Evolutionary conservation across 31 red algal species (phyloP).

Genomic region (Asparagopsis taxiformis): DNA sequence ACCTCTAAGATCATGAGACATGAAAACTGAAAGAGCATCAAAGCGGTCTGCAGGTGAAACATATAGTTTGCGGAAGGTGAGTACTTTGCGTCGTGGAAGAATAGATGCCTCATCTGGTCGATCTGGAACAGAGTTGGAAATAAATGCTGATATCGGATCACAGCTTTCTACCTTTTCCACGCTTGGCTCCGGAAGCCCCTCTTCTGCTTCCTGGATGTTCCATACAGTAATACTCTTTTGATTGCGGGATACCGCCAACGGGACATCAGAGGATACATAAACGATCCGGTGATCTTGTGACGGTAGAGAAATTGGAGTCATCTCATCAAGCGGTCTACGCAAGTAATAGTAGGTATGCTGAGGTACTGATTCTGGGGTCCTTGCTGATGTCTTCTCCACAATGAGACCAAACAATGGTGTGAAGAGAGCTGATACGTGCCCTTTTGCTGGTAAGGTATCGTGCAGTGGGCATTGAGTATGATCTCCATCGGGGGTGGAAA

Average conservation of each 20-base stretch:
- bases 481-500: constrained; percentile 52
- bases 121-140: neutral
- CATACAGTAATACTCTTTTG: neutral
- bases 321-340: constrained; percentile 5
- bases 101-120: neutral
- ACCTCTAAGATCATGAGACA: constrained; percentile 66
- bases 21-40: constrained; percentile 25
- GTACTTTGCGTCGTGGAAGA: neutral
- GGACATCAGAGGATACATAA: neutral
- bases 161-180: neutral
- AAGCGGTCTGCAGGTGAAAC: neutral
- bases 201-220: neutral
- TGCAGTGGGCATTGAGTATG: constrained; percentile 12
- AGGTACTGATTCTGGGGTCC: neutral
- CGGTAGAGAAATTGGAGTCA: neutral
- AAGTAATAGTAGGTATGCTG: constrained; percentile 32
- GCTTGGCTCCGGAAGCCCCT: neutral
- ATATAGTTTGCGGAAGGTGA: constrained; percentile 2
- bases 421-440: constrained; percentile 12
- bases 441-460: constrained; percentile 7
- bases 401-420: constrained; percentile 31
- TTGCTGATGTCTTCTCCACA: constrained; percentile 1
- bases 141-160: neutral
- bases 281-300: neutral
- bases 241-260: neutral